Percentiles rank a stretch among this genome's conserved stretches.
Evolutionary conservation across 495 filamentous ascomycete species (phyloP).

Genomic region (Talaromyces thailandensis): DNA sequence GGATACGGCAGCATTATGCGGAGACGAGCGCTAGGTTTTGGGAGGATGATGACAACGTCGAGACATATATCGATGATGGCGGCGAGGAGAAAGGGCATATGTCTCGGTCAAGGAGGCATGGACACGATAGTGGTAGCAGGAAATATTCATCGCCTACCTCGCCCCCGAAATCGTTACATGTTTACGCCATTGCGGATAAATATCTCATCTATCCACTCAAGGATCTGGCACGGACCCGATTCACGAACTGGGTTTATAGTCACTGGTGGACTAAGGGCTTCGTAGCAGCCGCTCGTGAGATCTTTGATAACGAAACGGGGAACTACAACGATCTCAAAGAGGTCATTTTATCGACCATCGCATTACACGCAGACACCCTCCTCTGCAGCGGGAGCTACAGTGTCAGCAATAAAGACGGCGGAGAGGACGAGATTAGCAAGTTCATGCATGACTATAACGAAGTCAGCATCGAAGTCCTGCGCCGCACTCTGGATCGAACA

Average conservation of each 20-base stretch:
- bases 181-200: slow-evolving; percentile 30
- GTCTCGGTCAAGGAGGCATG: background rate
- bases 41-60: background rate
- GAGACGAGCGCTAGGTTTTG: background rate
- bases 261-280: slow-evolving; percentile 11
- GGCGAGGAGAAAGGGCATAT: background rate
- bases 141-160: background rate
- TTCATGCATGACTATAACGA: slow-evolving; percentile 6
- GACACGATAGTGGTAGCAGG: background rate
- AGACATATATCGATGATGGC: background rate
- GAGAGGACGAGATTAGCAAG: background rate
- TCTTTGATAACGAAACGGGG: slow-evolving; percentile 13
- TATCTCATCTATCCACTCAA: slow-evolving; percentile 22
- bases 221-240: slow-evolving; percentile 20
- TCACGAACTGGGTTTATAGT: slow-evolving; percentile 10
- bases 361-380: slow-evolving; percentile 1
- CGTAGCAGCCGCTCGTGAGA: slow-evolving; percentile 14
- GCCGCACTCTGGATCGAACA: background rate
- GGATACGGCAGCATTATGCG: background rate
- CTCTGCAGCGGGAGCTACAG: background rate
- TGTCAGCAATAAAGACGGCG: background rate
- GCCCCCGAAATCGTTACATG: slow-evolving; percentile 11
- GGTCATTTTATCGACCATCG: background rate
- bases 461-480: slow-evolving; percentile 1
- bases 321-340: slow-evolving; percentile 6